phyloP scores from a whole-genome alignment of 768 basidiomycete genomes.

The Trametes gibbosa region DNA sequence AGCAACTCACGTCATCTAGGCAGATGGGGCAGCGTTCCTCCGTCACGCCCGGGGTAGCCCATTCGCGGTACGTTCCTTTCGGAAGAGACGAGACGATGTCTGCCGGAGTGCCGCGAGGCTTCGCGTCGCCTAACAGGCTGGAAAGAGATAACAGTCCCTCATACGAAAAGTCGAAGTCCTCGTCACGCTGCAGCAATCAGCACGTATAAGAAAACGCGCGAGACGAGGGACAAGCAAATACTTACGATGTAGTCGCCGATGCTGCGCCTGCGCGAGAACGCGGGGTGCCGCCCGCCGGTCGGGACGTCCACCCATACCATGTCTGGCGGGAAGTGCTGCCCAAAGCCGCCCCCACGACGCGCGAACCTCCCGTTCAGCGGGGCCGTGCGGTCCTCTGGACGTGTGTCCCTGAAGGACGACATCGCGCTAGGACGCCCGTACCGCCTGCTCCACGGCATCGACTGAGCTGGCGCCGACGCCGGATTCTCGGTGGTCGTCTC shows the following conservation, averaged over 20 bases:
- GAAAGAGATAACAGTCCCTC: constrained; percentile 63
- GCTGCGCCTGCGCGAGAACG: constrained; percentile 14
- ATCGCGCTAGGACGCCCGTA: background rate
- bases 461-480: background rate
- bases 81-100: constrained; percentile 59
- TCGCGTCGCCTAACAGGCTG: constrained; percentile 63
- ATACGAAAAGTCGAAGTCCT: constrained; percentile 75
- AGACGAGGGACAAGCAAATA: background rate
- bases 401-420: background rate
- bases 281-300: background rate
- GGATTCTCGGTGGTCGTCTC: background rate
- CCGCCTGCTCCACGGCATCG: background rate
- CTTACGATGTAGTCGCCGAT: constrained; percentile 54
- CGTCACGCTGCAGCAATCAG: constrained; percentile 54
- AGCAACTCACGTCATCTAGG: constrained; percentile 65
- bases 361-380: constrained; percentile 16
- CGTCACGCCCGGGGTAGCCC: constrained; percentile 55
- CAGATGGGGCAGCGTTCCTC: constrained; percentile 83
- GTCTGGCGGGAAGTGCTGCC: background rate
- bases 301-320: constrained; percentile 15
- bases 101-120: constrained; percentile 60
- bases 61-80: constrained; percentile 62
- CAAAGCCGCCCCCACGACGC: constrained; percentile 7
- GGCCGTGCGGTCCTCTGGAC: background rate
- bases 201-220: too few species aligned